phyloP scores from a whole-genome alignment of 1,139 yeast species.

The Lodderomyces beijingensis region DNA sequence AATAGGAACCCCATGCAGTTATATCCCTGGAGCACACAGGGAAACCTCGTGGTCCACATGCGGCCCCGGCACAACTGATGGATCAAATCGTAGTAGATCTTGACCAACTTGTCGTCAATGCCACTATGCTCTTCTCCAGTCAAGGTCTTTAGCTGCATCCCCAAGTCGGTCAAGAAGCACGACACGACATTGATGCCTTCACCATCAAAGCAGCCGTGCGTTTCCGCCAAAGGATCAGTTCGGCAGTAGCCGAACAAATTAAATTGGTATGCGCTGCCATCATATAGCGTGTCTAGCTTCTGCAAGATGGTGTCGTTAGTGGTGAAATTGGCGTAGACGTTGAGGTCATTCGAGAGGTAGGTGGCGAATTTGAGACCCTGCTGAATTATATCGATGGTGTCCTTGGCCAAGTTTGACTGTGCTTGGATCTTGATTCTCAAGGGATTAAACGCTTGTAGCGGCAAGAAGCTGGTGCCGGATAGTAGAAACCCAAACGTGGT shows the following conservation, averaged over 20 bases:
- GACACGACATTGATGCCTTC: slow-evolving; percentile 46
- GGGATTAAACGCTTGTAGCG: slow-evolving; percentile 5
- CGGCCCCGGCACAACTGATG: slow-evolving; percentile 10
- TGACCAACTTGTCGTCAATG: slow-evolving; percentile 30
- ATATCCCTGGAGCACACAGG: slow-evolving; percentile 10
- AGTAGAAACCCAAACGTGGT: not conserved
- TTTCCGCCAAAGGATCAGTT: slow-evolving; percentile 14
- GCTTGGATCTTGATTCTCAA: slow-evolving; percentile 8
- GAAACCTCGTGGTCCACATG: slow-evolving; percentile 1
- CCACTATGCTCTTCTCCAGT: slow-evolving; percentile 18
- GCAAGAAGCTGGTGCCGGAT: slow-evolving; percentile 5
- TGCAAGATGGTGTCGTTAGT: slow-evolving; percentile 20
- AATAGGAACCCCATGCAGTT: slow-evolving; percentile 3
- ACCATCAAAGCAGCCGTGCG: slow-evolving; percentile 29
- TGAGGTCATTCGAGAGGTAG: slow-evolving; percentile 53
- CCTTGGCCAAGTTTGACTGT: slow-evolving; percentile 9
- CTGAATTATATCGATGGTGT: slow-evolving; percentile 10
- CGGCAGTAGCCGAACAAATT: slow-evolving; percentile 52
- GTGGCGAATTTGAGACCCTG: slow-evolving; percentile 52
- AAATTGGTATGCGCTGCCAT: slow-evolving; percentile 37
- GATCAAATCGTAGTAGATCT: slow-evolving; percentile 14
- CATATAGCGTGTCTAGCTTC: slow-evolving; percentile 43
- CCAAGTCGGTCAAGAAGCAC: slow-evolving; percentile 47
- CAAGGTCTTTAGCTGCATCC: slow-evolving; percentile 36
- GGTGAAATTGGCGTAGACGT: slow-evolving; percentile 23